phyloP scores from a whole-genome alignment of 805 yeast genomes.

The Kluyveromyces aestuarii region DNA sequence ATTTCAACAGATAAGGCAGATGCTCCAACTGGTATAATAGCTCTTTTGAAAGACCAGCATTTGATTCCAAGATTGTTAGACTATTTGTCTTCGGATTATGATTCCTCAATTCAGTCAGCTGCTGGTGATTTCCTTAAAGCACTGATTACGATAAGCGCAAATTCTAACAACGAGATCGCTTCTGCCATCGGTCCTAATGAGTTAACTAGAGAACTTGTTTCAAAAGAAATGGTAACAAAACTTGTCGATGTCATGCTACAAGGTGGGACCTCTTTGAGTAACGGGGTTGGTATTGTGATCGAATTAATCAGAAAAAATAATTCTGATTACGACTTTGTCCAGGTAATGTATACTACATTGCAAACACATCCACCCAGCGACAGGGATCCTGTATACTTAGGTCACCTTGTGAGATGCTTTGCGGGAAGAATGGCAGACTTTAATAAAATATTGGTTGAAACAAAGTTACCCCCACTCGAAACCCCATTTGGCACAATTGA shows the following conservation, averaged over 20 bases:
- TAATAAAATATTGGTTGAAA: constrained; percentile 45
- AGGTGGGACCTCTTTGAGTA: constrained; percentile 82
- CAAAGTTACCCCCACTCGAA: constrained; percentile 28
- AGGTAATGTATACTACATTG: constrained; percentile 70
- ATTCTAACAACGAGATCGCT: constrained; percentile 76
- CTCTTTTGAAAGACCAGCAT: constrained; percentile 59
- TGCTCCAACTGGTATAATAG: constrained; percentile 78
- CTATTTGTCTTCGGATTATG: constrained; percentile 56
- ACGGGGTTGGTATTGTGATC: constrained; percentile 90
- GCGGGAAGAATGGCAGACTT: constrained; percentile 64
- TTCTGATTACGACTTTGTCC: constrained; percentile 87
- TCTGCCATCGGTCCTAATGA: constrained; percentile 96
- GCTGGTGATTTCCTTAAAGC: constrained; percentile 95
- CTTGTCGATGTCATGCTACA: constrained; percentile 69
- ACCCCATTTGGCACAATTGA: constrained; percentile 49
- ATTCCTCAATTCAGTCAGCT: constrained; percentile 76
- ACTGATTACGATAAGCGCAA: constrained; percentile 86
- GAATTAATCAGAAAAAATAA: constrained; percentile 93
- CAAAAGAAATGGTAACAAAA: constrained; percentile 54
- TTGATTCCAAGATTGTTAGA: constrained; percentile 66
- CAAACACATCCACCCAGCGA: constrained; percentile 90
- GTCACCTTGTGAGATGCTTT: constrained; percentile 72
- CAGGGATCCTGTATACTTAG: constrained; percentile 87
- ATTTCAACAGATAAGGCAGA: constrained; percentile 91
- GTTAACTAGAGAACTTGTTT: constrained; percentile 81